Evolutionary conservation across 2,329 filamentous ascomycete species (phyloP), one percentile per base, ranked within the genome.

Genomic region (Davidsoniella virescens): DNA sequence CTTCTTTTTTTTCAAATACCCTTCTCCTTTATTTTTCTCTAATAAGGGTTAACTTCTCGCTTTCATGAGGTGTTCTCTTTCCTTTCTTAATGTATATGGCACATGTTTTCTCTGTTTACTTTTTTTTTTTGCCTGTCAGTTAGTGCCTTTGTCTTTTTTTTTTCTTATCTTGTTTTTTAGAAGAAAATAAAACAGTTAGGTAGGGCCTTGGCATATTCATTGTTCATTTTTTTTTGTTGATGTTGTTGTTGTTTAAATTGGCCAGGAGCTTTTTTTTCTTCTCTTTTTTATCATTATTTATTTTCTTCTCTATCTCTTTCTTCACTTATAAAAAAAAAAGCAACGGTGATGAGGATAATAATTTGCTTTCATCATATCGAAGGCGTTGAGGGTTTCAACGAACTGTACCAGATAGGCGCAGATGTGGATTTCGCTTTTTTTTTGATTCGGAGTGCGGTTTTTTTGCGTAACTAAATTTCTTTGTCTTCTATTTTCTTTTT

Each of bases 321-420:
- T 48, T 48, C 14, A 33, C 26, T 33, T 20, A 20, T 20, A 33
- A 48, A 52, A 48, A 52, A 48, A 52, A 52, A 52, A 52, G 40
- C 44, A 52, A 52, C 44, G 50, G 47, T 52, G 44, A 52, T 52
- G 50, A 51, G 49, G 43, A 53, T 46, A 54, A 36, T 44, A 50
- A 46, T 49, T 50, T 50, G 48, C 47, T 51, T 49, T 53, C 45
- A 54, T 53, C 47, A 54, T 50, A 51, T 53, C 47, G 48, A 57
- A 44, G 55, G 56, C 52, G 59, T 56, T 54, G 55, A 62, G 61
- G 61, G 62, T 64, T 64, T 63, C 64, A 53, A 61, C 58, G 57
- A 60, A 60, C 54, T 64, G 63, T 64, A 63, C 62, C 62, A 63
- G 56, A 48, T 52, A 47, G 50, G 50, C 45, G 40, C 50, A 48